Evolutionary conservation across 2,329 filamentous ascomycete genomes (phyloP).

Genomic region (Fusarium torreyae): DNA sequence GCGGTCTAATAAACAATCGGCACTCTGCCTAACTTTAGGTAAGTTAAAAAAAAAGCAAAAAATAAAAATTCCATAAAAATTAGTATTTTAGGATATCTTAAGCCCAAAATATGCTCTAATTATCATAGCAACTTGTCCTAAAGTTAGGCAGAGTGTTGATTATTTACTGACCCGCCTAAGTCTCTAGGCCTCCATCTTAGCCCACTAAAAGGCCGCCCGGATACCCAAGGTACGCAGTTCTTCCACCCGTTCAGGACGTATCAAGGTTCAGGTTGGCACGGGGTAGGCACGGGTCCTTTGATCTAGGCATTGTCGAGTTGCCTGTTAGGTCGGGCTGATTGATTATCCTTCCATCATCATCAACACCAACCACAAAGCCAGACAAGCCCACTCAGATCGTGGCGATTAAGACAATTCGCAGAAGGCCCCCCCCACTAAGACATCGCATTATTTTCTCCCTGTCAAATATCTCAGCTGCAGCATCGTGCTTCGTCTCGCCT

Average conservation of each 20-base stretch:
- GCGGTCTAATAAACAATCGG: too few species aligned
- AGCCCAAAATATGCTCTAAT: too few species aligned
- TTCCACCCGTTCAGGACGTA: conserved; percentile 4
- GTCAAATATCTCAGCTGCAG: not conserved
- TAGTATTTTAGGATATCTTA: too few species aligned
- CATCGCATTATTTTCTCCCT: not conserved
- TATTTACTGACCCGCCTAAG: too few species aligned
- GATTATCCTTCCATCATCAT: conserved; percentile 40
- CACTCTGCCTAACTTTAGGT: too few species aligned
- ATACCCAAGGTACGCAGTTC: not conserved
- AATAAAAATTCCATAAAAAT: too few species aligned
- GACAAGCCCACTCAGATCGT: conserved; percentile 30
- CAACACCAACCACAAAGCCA: conserved; percentile 32
- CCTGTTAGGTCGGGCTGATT: conserved; percentile 30
- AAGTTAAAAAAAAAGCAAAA: too few species aligned
- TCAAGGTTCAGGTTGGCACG: conserved; percentile 12
- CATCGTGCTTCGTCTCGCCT: conserved; percentile 3
- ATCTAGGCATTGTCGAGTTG: conserved; percentile 6
- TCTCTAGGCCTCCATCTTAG: conserved; percentile 8
- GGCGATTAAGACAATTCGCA: conserved; percentile 18
- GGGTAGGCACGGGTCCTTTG: conserved; percentile 1
- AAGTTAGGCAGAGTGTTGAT: too few species aligned
- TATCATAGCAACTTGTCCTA: too few species aligned
- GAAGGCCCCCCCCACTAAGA: not conserved
- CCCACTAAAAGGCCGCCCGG: conserved; percentile 40